A percentile compares a stretch with the other conserved stretches of the same genome.
Conservation (phyloP, 306 rosid genomes). For the Leucaena leucocephala region DNA sequence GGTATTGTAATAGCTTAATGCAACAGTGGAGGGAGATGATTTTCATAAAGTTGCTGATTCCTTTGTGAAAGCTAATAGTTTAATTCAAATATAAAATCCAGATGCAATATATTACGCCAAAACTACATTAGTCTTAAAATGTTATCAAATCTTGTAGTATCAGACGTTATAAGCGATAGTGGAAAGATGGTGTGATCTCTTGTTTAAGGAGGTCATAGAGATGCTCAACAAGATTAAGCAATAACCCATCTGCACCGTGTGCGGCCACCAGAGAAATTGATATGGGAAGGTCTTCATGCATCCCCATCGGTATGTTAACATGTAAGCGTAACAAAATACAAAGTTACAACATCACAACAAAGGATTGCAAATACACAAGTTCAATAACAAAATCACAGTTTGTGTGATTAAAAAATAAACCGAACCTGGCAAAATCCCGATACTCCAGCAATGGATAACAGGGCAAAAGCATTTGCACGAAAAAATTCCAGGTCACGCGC, state of each 20-base stretch:
- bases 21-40: not conserved
- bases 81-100: not conserved
- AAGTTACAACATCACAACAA: not conserved
- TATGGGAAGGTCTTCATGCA: constrained; percentile 64
- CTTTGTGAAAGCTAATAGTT: not conserved
- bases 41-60: not conserved
- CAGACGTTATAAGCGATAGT: not conserved
- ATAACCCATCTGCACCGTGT: constrained; percentile 77
- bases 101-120: not conserved
- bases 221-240: constrained; percentile 70
- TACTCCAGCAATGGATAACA: constrained; percentile 83
- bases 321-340: constrained; percentile 33
- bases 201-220: constrained; percentile 54
- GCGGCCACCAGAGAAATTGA: constrained; percentile 78
- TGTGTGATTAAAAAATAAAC: constrained; percentile 10
- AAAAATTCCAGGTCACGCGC: constrained; percentile 52
- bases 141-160: not conserved
- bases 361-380: not conserved
- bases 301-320: constrained; percentile 84
- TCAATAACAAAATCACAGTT: not conserved
- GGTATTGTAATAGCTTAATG: not conserved
- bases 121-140: no score
- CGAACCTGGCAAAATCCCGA: constrained; percentile 89
- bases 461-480: constrained; percentile 69
- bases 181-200: constrained; percentile 33